Evolutionary conservation across 2,329 filamentous ascomycete genomes (phyloP).

Genomic region (Pestalotiopsis sp.): DNA sequence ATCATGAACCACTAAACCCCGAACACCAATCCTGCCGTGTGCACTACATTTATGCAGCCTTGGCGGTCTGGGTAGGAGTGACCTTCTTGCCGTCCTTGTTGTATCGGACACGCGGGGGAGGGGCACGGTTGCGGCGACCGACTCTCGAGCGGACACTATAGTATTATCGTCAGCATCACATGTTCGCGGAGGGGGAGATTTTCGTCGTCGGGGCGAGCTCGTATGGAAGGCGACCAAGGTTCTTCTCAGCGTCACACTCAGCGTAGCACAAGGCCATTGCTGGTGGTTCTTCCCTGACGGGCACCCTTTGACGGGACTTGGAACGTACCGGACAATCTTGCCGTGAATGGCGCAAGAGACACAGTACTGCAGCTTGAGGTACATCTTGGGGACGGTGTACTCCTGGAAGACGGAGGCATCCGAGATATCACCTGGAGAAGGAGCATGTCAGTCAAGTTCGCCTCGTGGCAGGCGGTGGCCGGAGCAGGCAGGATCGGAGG

Average conservation of each 20-base stretch:
- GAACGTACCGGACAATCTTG: slow-evolving; percentile 99
- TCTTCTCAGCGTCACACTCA: slow-evolving; percentile 54
- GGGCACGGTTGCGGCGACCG: slow-evolving; percentile 98
- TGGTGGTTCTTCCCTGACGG: slow-evolving; percentile 60
- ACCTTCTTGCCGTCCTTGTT: slow-evolving; percentile 99
- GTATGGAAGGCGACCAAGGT: slow-evolving; percentile 57
- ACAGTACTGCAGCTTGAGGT: slow-evolving; percentile 99
- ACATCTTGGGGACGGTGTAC: slow-evolving; percentile 99
- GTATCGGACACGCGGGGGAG: slow-evolving; percentile 96
- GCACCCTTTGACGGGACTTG: slow-evolving; percentile 26
- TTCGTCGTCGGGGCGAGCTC: slow-evolving; percentile 24
- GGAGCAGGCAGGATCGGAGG: slow-evolving; percentile 11
- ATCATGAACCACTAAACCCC: slow-evolving; percentile 19
- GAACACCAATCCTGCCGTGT: slow-evolving; percentile 15
- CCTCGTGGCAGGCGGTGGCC: not conserved
- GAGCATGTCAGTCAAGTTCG: not conserved
- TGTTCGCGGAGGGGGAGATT: slow-evolving; percentile 23
- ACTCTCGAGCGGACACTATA: slow-evolving; percentile 92
- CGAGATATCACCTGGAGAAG: slow-evolving; percentile 90
- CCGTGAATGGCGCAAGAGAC: slow-evolving; percentile 99
- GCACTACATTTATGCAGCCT: slow-evolving; percentile 50
- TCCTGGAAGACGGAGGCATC: slow-evolving; percentile 99
- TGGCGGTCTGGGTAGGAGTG: slow-evolving; percentile 78
- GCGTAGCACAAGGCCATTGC: slow-evolving; percentile 24
- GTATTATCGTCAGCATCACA: slow-evolving; percentile 42